Evolutionary conservation across 495 filamentous ascomycete genomes (phyloP).

Genomic region (Penicillium cinerascens): DNA sequence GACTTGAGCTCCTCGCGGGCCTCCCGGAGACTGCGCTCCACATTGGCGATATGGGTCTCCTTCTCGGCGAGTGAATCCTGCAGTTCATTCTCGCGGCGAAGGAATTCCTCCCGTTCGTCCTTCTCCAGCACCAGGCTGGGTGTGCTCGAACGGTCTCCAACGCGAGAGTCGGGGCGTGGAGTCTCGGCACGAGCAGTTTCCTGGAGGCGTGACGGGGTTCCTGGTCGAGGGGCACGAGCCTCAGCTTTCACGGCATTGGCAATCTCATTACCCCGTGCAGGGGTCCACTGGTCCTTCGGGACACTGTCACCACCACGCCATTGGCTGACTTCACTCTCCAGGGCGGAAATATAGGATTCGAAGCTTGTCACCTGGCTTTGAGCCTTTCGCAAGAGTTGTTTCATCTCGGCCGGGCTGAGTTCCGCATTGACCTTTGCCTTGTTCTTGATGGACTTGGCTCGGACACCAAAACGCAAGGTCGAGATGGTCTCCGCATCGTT

Average conservation of each 20-base stretch:
- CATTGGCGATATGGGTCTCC: slow-evolving; percentile 72
- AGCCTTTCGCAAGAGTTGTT: slow-evolving; percentile 83
- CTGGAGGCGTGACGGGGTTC: slow-evolving; percentile 77
- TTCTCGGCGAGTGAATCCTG: slow-evolving; percentile 95
- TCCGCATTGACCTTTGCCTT: slow-evolving; percentile 99
- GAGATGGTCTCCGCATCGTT: slow-evolving; percentile 95
- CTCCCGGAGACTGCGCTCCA: slow-evolving; percentile 74
- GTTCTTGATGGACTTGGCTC: slow-evolving; percentile 98
- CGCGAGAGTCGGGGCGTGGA: slow-evolving; percentile 73
- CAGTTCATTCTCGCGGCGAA: slow-evolving; percentile 91
- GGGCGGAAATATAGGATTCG: slow-evolving; percentile 75
- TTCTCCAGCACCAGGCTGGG: slow-evolving; percentile 87
- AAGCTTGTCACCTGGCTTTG: slow-evolving; percentile 86
- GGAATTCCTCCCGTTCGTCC: slow-evolving; percentile 94
- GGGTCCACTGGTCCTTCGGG: slow-evolving; percentile 79
- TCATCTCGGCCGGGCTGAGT: slow-evolving; percentile 90
- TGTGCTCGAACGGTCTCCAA: slow-evolving; percentile 84
- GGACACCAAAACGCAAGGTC: slow-evolving; percentile 91
- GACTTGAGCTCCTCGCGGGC: slow-evolving; percentile 77
- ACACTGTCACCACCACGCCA: slow-evolving; percentile 90
- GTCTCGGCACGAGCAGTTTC: slow-evolving; percentile 52
- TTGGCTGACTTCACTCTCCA: slow-evolving; percentile 78
- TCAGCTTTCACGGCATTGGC: slow-evolving; percentile 56
- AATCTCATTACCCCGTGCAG: slow-evolving; percentile 55
- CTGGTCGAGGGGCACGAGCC: slow-evolving; percentile 59